These are phyloP conservation scores for Colletotrichum sp. DNA, from an alignment of 2,329 filamentous ascomycete genomes.

Conservation along the genomic window DNA sequence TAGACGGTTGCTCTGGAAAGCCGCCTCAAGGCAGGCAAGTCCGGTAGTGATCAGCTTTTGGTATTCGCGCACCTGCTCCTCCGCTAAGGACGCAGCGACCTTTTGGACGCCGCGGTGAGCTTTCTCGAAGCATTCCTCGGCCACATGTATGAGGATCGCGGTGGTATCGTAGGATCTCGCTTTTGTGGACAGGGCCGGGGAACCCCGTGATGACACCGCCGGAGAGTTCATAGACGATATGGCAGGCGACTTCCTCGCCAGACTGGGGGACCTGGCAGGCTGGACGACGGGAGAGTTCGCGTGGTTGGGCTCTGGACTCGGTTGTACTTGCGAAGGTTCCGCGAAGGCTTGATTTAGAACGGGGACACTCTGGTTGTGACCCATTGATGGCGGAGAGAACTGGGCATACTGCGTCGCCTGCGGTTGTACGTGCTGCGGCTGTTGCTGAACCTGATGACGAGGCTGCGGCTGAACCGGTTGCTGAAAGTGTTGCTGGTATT, in stretches of 20 bases:
- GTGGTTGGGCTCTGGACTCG: conserved; percentile 43
- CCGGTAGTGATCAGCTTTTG: conserved; percentile 75
- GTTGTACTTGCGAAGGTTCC: conserved; percentile 23
- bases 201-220: conserved; percentile 31
- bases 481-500: conserved; percentile 11
- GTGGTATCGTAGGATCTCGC: conserved; percentile 54
- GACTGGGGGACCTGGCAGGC: conserved; percentile 36
- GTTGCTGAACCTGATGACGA: not conserved
- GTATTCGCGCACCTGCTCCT: conserved; percentile 66
- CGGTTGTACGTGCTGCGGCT: not conserved
- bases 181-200: conserved; percentile 44
- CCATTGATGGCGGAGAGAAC: conserved; percentile 18
- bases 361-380: conserved; percentile 9
- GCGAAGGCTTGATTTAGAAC: conserved; percentile 2
- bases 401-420: conserved; percentile 16
- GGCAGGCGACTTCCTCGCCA: conserved; percentile 43
- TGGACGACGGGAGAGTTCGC: conserved; percentile 46
- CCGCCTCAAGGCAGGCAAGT: conserved; percentile 74
- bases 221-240: conserved; percentile 25
- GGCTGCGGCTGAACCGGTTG: conserved; percentile 16
- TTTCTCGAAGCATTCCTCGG: conserved; percentile 76
- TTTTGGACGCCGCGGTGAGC: conserved; percentile 62
- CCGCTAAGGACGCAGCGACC: conserved; percentile 54
- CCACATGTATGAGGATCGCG: conserved; percentile 70
- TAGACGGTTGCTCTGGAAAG: conserved; percentile 65